Conservation (phyloP, 495 filamentous ascomycete genomes). For the Aspergillus carlsbadensis region DNA sequence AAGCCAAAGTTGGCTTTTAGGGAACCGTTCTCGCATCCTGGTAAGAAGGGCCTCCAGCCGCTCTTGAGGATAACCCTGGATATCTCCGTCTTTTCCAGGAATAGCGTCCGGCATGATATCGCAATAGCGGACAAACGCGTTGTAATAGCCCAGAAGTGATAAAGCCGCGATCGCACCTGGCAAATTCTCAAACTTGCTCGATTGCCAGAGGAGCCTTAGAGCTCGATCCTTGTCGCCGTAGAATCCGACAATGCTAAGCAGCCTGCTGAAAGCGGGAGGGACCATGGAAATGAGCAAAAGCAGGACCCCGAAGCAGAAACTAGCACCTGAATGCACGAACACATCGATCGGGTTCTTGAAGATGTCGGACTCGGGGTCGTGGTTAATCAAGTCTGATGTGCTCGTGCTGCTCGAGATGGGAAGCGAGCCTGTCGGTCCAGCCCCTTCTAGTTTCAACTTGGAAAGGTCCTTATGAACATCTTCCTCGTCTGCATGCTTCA, state of each 20-base stretch:
- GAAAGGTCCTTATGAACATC: slow-evolving; percentile 33
- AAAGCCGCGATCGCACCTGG: slow-evolving; percentile 88
- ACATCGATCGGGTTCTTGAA: slow-evolving; percentile 73
- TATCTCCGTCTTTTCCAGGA: slow-evolving; percentile 50
- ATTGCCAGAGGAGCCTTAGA: slow-evolving; percentile 86
- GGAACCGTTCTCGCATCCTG: slow-evolving; percentile 74
- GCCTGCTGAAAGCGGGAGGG: slow-evolving; percentile 79
- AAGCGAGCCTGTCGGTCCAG: slow-evolving; percentile 5
- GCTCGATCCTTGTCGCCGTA: slow-evolving; percentile 85
- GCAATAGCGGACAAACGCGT: slow-evolving; percentile 77
- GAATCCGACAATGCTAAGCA: slow-evolving; percentile 89
- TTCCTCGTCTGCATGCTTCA: slow-evolving; percentile 10
- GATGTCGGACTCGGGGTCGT: slow-evolving; percentile 52
- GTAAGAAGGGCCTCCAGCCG: slow-evolving; percentile 66
- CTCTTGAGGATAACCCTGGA: slow-evolving; percentile 70
- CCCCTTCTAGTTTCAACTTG: slow-evolving; percentile 25
- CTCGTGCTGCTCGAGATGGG: slow-evolving; percentile 18
- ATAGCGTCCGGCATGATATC: slow-evolving; percentile 73
- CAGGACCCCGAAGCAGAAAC: slow-evolving; percentile 85
- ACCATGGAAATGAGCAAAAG: slow-evolving; percentile 85
- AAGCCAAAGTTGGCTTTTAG: slow-evolving; percentile 81
- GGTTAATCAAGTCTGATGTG: slow-evolving; percentile 35
- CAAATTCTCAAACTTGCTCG: slow-evolving; percentile 81
- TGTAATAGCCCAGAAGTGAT: slow-evolving; percentile 80
- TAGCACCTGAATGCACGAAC: slow-evolving; percentile 84